Conservation (phyloP, 345 rosid species). For the Noccaea bulbosa region DNA sequence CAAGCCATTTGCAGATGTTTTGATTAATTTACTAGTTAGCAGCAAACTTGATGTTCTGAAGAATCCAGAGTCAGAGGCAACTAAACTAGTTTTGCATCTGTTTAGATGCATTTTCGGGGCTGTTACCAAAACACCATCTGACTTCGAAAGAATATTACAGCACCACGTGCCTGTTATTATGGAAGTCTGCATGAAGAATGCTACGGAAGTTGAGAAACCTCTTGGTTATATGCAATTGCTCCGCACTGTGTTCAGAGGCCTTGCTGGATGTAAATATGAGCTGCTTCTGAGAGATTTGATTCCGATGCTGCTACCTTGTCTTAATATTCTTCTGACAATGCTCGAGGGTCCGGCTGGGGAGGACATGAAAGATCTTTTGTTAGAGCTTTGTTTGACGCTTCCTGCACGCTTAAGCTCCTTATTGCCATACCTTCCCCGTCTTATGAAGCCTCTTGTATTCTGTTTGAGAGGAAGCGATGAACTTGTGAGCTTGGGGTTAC, state of each 20-base stretch:
- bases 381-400: constrained; percentile 89
- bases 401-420: constrained; percentile 98
- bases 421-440: constrained; percentile 87
- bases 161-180: constrained; percentile 95
- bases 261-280: constrained; percentile 92
- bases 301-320: constrained; percentile 89
- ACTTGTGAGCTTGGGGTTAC: constrained; percentile 82
- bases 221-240: constrained; percentile 95
- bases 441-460: constrained; percentile 93
- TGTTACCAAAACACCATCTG: constrained; percentile 87
- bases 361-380: constrained; percentile 87
- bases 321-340: constrained; percentile 89
- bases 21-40: constrained; percentile 87
- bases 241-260: constrained; percentile 86
- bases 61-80: constrained; percentile 82
- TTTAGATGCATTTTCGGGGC: constrained; percentile 93
- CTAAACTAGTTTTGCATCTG: constrained; percentile 90
- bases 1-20: constrained; percentile 88
- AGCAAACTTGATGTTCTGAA: constrained; percentile 89
- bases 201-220: constrained; percentile 93
- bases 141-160: constrained; percentile 94
- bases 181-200: constrained; percentile 96
- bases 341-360: constrained; percentile 97
- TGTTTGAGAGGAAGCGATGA: constrained; percentile 91
- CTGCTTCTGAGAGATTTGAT: constrained; percentile 84